These are phyloP conservation scores for Fusarium veterinarium DNA, from an alignment of 2,329 filamentous ascomycete genomes.

Conservation along the genomic window DNA sequence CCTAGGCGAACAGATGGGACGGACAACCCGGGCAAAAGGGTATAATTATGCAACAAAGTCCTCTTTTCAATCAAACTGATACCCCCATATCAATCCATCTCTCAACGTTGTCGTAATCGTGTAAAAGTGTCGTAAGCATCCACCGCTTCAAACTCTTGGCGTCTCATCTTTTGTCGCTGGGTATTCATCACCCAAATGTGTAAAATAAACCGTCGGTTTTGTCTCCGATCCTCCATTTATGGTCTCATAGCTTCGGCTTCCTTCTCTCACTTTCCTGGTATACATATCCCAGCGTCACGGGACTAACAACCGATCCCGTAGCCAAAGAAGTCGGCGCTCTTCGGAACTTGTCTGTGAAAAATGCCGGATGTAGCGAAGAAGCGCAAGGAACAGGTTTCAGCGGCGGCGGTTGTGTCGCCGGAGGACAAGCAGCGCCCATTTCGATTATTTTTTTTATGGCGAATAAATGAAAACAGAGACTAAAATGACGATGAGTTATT, in stretches of 20 bases:
- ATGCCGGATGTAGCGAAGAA: conserved; percentile 76
- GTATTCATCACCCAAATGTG: neutral
- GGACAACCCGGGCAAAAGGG: conserved; percentile 35
- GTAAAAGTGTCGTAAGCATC: neutral
- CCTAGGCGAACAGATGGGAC: conserved; percentile 40
- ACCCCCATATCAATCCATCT: conserved; percentile 4
- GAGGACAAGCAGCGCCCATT: conserved; percentile 33
- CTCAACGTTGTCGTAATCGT: neutral
- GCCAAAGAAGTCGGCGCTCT: conserved; percentile 60
- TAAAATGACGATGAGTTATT: neutral
- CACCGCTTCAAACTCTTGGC: neutral
- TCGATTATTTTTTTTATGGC: neutral
- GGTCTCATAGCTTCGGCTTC: conserved; percentile 50
- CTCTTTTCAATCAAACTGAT: conserved; percentile 38
- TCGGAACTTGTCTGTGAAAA: conserved; percentile 75
- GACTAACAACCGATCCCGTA: conserved; percentile 50
- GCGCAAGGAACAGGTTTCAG: conserved; percentile 47
- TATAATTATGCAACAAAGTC: conserved; percentile 41
- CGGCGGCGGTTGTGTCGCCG: conserved; percentile 23
- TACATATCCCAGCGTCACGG: conserved; percentile 71
- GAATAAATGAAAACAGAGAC: neutral
- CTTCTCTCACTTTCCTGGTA: conserved; percentile 60
- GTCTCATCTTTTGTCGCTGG: neutral
- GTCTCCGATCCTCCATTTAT: neutral
- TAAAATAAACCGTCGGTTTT: neutral